These are phyloP conservation scores for Sugiyamaella grinbergsii DNA, from an alignment of 1,139 yeast species.

Conservation along the genomic window DNA sequence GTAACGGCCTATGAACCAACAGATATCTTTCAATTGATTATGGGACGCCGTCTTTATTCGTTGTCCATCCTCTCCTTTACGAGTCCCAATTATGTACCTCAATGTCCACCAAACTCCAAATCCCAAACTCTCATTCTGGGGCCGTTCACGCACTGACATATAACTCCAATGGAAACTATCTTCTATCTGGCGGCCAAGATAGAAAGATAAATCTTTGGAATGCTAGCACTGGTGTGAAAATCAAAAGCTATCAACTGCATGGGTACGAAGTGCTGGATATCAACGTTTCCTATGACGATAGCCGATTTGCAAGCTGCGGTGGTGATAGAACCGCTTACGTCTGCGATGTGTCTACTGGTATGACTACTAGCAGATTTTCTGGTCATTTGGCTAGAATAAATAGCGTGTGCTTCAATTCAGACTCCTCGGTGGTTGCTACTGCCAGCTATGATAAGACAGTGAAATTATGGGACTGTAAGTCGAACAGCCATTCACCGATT, in stretches of 20 bases:
- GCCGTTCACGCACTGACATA: conserved; percentile 39
- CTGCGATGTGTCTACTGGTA: conserved; percentile 43
- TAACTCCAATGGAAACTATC: conserved; percentile 39
- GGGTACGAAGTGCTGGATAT: conserved; percentile 42
- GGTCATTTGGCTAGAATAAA: conserved; percentile 43
- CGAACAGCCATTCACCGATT: conserved; percentile 35
- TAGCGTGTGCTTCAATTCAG: conserved; percentile 37
- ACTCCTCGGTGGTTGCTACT: conserved; percentile 39
- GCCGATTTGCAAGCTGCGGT: conserved; percentile 43
- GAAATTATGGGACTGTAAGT: conserved; percentile 43
- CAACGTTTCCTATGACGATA: conserved; percentile 37
- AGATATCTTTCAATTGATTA: background rate
- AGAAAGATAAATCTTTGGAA: conserved; percentile 40
- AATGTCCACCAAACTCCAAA: conserved; percentile 8
- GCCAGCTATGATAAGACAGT: conserved; percentile 44
- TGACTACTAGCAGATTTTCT: conserved; percentile 34
- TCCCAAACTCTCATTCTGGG: conserved; percentile 32
- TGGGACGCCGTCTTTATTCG: no score
- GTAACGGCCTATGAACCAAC: background rate
- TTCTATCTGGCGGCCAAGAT: conserved; percentile 44
- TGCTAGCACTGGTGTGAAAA: conserved; percentile 31
- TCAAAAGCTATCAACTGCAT: conserved; percentile 37
- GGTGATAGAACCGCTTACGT: conserved; percentile 43
- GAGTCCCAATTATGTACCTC: background rate
- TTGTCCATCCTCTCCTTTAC: background rate